These are phyloP conservation scores for Penicillium verrucosum DNA, from an alignment of 2,329 filamentous ascomycete genomes.

Conservation along the genomic window DNA sequence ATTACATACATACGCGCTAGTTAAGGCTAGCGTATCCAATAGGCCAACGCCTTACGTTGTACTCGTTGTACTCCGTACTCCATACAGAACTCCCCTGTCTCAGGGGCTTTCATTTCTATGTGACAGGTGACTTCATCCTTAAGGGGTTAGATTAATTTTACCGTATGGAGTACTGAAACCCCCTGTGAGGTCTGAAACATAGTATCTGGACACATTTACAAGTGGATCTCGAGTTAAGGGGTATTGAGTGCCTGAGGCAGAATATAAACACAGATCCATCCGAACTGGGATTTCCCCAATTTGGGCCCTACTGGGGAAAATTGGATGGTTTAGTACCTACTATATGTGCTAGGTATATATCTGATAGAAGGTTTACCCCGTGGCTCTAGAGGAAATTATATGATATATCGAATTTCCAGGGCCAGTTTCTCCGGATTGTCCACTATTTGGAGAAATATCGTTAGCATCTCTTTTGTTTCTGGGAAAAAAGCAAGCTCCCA, in stretches of 20 bases:
- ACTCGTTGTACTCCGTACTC: background rate
- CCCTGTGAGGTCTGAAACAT: background rate
- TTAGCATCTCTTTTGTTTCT: background rate
- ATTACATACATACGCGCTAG: constrained; percentile 14
- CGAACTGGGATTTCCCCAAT: background rate
- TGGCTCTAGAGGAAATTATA: background rate
- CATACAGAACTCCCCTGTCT: background rate
- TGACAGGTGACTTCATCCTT: constrained; percentile 2
- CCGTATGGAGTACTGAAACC: background rate
- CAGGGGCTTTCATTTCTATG: constrained; percentile 8
- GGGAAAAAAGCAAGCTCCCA: background rate
- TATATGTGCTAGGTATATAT: background rate
- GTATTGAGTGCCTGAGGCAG: background rate
- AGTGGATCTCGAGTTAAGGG: constrained; percentile 1
- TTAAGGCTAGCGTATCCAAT: constrained; percentile 7
- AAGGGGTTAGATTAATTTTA: background rate
- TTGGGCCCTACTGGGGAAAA: background rate
- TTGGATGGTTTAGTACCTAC: background rate
- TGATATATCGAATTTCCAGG: constrained; percentile 19
- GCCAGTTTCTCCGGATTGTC: constrained; percentile 26
- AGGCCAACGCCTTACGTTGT: constrained; percentile 3
- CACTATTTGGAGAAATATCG: constrained; percentile 12
- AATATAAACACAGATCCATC: background rate
- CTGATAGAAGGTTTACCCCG: background rate
- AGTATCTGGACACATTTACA: background rate